phyloP scores from a whole-genome alignment of 78 protist species.

The Diacronema lutheri region DNA sequence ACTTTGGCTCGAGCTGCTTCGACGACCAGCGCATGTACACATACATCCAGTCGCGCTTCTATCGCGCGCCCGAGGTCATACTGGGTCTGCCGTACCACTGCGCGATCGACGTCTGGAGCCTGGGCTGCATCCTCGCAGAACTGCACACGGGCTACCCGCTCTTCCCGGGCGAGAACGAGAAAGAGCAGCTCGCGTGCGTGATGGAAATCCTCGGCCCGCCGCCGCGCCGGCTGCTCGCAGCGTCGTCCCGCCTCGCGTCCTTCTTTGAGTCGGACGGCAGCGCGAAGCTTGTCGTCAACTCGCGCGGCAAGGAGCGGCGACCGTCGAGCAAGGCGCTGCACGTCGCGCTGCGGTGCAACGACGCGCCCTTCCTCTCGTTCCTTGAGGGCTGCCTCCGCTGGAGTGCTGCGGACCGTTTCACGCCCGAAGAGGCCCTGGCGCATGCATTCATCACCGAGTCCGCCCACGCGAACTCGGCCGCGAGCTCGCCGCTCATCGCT shows the following conservation, averaged over 20 bases:
- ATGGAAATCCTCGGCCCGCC: conserved; percentile 66
- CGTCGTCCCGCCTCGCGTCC: conserved; percentile 11
- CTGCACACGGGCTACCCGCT: conserved; percentile 65
- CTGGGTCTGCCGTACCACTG: conserved; percentile 63
- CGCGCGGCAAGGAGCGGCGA: neutral
- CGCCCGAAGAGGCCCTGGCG: conserved; percentile 29
- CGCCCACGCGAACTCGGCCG: no score
- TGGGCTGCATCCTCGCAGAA: conserved; percentile 52
- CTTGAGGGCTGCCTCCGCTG: neutral
- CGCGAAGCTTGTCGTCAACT: neutral
- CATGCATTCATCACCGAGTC: conserved; percentile 54
- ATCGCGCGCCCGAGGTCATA: conserved; percentile 94
- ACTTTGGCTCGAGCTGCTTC: conserved; percentile 86
- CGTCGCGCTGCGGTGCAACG: neutral
- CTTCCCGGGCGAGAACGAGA: conserved; percentile 84
- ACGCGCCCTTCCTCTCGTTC: conserved; percentile 9
- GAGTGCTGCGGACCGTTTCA: conserved; percentile 10
- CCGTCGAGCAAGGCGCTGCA: neutral
- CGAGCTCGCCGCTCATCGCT: no score
- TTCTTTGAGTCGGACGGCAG: conserved; percentile 40
- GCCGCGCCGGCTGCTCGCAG: conserved; percentile 48
- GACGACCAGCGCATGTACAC: conserved; percentile 62
- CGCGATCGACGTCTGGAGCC: conserved; percentile 84
- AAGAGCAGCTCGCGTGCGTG: conserved; percentile 73
- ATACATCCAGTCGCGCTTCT: conserved; percentile 88